phyloP scores from a whole-genome alignment of 148 eudicot species.

The Camellia japonica region DNA sequence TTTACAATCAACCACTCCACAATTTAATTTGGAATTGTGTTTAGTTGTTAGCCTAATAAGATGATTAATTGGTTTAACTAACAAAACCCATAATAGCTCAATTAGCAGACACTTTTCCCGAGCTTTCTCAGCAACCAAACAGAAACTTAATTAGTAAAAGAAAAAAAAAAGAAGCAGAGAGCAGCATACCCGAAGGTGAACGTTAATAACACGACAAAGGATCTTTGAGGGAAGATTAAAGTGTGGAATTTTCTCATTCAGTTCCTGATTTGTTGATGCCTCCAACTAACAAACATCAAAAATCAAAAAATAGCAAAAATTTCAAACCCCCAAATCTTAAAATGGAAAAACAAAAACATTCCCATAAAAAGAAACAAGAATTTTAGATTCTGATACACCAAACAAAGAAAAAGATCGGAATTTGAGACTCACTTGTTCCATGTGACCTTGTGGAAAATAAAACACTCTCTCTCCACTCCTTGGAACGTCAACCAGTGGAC shows the following conservation, averaged over 20 bases:
- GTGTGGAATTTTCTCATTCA: conserved; percentile 52
- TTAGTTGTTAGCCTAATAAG: conserved; percentile 1
- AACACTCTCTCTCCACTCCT: conserved; percentile 55
- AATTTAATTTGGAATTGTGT: background rate
- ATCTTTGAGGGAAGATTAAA: conserved; percentile 74
- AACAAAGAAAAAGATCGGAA: background rate
- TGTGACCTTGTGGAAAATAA: conserved; percentile 93
- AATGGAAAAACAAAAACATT: background rate
- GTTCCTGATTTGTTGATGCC: conserved; percentile 86
- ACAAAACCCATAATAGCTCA: background rate
- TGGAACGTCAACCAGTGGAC: conserved; percentile 85
- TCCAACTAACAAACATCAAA: conserved; percentile 50
- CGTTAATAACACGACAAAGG: conserved; percentile 70
- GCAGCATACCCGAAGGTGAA: conserved; percentile 56
- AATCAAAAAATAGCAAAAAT: background rate
- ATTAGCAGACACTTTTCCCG: background rate
- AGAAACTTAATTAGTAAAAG: conserved; percentile 6
- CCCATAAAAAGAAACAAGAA: conserved; percentile 1
- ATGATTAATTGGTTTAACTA: background rate
- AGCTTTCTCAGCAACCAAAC: conserved; percentile 5
- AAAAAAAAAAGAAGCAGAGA: background rate
- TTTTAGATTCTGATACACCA: background rate
- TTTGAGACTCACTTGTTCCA: conserved; percentile 72
- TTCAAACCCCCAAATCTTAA: background rate
- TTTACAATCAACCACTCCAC: background rate